These are phyloP conservation scores for Leptomonas pyrrhocoris DNA, from an alignment of 208 protist genomes.

Conservation along the genomic window DNA sequence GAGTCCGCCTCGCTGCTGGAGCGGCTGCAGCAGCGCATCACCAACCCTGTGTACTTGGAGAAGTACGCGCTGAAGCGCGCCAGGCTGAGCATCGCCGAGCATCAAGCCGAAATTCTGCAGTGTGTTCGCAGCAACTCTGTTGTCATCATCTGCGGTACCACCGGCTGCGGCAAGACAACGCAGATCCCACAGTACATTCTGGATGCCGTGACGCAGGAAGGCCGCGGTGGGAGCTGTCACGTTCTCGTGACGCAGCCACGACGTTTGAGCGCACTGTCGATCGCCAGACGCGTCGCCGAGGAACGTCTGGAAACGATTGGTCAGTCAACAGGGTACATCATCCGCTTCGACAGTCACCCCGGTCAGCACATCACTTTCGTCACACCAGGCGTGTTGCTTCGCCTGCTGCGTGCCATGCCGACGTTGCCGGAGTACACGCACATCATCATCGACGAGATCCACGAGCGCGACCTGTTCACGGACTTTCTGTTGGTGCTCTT, in stretches of 20 bases:
- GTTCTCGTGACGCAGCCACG: conserved; percentile 97
- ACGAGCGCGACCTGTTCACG: conserved; percentile 99
- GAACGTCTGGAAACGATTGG: conserved; percentile 96
- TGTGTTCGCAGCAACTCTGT: conserved; percentile 75
- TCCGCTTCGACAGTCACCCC: conserved; percentile 96
- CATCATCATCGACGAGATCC: conserved; percentile 99
- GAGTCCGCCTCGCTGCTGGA: conserved; percentile 55
- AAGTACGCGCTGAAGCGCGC: conserved; percentile 71
- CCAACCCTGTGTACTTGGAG: conserved; percentile 58
- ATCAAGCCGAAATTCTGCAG: conserved; percentile 77
- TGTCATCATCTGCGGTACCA: conserved; percentile 95
- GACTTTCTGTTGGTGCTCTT: conserved; percentile 99
- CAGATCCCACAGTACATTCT: conserved; percentile 97
- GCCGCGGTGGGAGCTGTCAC: conserved; percentile 60
- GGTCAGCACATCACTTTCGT: conserved; percentile 98
- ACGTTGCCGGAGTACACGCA: conserved; percentile 92
- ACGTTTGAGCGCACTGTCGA: conserved; percentile 97
- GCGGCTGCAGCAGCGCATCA: conserved; percentile 55
- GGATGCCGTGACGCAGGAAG: conserved; percentile 71
- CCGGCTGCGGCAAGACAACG: conserved; percentile 97
- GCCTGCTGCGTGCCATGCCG: conserved; percentile 86
- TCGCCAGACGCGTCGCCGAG: conserved; percentile 98
- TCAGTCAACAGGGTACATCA: conserved; percentile 97
- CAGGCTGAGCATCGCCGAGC: conserved; percentile 67
- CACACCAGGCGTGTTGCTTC: conserved; percentile 98